These are phyloP conservation scores for Coniochaeta hoffmannii DNA, from an alignment of 2,329 filamentous ascomycete species.

Conservation along the genomic window DNA sequence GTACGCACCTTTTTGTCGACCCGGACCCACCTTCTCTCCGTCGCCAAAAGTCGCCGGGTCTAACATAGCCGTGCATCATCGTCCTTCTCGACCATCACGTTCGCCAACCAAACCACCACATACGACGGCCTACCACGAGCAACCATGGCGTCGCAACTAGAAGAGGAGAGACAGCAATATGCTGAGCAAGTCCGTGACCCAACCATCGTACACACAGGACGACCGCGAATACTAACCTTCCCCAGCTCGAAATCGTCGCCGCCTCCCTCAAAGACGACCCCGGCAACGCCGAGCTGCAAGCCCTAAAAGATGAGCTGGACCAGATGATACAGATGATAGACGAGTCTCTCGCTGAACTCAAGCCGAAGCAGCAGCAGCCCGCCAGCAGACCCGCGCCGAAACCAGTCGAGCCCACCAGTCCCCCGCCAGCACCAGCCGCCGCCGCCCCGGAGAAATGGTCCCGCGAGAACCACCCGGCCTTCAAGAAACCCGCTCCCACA, in stretches of 20 bases:
- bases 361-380: slow-evolving; percentile 43
- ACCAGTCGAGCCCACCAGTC: slow-evolving; percentile 13
- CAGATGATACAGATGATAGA: slow-evolving; percentile 73
- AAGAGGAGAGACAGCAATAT: slow-evolving; percentile 46
- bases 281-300: slow-evolving; percentile 69
- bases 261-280: slow-evolving; percentile 73
- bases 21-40: neutral
- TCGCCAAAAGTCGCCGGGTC: neutral
- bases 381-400: slow-evolving; percentile 10
- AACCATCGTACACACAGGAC: neutral
- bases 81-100: neutral
- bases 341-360: slow-evolving; percentile 73
- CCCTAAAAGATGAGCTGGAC: slow-evolving; percentile 73
- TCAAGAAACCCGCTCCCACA: slow-evolving; percentile 46
- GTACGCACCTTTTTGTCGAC: neutral
- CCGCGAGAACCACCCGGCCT: slow-evolving; percentile 72
- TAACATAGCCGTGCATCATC: neutral
- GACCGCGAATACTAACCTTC: neutral
- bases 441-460: slow-evolving; percentile 75
- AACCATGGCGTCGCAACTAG: slow-evolving; percentile 35
- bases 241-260: slow-evolving; percentile 69
- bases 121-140: neutral
- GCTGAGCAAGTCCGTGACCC: slow-evolving; percentile 45
- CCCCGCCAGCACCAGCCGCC: slow-evolving; percentile 38
- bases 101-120: neutral